Conservation (phyloP, 2,329 filamentous ascomycete species). For the Penicillium sp. region DNA sequence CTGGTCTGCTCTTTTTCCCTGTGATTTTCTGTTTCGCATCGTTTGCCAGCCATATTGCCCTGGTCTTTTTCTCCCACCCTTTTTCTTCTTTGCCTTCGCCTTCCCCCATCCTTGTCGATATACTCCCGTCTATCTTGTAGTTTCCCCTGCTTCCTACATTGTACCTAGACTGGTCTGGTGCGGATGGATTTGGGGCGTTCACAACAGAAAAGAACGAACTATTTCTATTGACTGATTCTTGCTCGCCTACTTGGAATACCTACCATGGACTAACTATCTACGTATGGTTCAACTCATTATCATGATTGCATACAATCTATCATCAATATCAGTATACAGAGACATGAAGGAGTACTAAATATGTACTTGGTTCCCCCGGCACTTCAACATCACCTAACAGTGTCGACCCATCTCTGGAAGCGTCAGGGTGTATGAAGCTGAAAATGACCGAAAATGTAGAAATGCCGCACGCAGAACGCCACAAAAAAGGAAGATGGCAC, state of each 20-base stretch:
- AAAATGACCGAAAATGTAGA: constrained; percentile 1
- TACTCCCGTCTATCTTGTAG: constrained; percentile 16
- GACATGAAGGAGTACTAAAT: background rate
- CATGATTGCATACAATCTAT: background rate
- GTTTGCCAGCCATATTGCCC: constrained; percentile 21
- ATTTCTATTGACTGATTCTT: constrained; percentile 6
- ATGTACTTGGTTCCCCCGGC: background rate
- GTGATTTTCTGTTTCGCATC: constrained; percentile 24
- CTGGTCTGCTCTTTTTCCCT: constrained; percentile 18
- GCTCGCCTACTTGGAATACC: background rate
- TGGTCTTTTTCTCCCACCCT: constrained; percentile 5
- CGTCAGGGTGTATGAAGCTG: background rate
- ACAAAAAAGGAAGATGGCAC: background rate
- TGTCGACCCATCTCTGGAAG: background rate
- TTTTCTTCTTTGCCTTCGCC: constrained; percentile 3
- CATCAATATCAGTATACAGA: background rate
- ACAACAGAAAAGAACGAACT: constrained; percentile 23
- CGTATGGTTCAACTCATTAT: background rate
- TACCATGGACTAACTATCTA: background rate
- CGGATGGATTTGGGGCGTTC: constrained; percentile 18
- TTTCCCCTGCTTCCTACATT: constrained; percentile 18
- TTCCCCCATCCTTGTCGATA: constrained; percentile 19
- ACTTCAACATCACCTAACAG: background rate
- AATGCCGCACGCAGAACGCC: constrained; percentile 4
- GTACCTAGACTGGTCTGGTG: constrained; percentile 28